These are phyloP conservation scores for Pseudogymnoascus sp. DNA, from an alignment of 2,329 filamentous ascomycete genomes.

Conservation along the genomic window DNA sequence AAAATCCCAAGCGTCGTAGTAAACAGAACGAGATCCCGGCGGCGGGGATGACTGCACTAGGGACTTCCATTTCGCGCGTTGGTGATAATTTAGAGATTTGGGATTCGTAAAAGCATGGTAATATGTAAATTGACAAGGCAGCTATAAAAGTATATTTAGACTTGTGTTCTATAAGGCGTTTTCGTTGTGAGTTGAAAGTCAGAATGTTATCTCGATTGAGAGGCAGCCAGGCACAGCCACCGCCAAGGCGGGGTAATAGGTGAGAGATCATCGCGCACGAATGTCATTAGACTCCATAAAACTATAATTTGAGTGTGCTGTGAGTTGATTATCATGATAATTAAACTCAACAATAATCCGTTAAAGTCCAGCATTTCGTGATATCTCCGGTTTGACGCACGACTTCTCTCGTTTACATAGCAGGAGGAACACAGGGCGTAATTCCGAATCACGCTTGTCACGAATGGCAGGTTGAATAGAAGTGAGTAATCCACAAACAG, in stretches of 20 bases:
- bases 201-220: not conserved
- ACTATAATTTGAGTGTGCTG: not conserved
- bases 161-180: not conserved
- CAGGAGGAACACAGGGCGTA: not conserved
- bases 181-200: not conserved
- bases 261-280: not conserved
- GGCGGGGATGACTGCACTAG: not conserved
- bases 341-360: not conserved
- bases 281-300: not conserved
- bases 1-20: not conserved
- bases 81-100: not conserved
- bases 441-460: not conserved
- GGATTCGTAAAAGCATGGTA: not conserved
- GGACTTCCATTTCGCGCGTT: not conserved
- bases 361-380: not conserved
- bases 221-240: not conserved
- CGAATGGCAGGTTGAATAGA: not conserved
- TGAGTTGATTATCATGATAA: not conserved
- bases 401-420: not conserved
- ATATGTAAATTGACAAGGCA: not conserved
- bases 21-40: not conserved
- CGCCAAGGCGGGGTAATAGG: not conserved
- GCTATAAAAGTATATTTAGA: not conserved
- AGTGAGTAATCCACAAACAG: not conserved
- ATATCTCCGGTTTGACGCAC: not conserved